phyloP scores from a whole-genome alignment of 225 moss, liverwort and hornwort genomes.

The Rhytidiadelphus loreus region DNA sequence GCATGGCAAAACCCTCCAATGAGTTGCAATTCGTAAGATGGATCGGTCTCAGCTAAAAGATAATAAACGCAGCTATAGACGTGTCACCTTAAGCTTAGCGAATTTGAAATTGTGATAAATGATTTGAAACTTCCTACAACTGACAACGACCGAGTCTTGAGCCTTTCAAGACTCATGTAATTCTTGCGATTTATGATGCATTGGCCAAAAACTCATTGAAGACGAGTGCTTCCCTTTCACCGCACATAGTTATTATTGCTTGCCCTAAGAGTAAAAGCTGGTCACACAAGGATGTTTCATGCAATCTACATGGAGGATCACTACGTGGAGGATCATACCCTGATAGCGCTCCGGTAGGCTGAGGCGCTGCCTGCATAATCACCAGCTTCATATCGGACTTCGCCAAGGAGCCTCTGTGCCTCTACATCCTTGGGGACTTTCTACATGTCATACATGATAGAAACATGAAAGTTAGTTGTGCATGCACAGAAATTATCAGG shows the following conservation, averaged over 20 bases:
- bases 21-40: not conserved
- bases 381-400: constrained; percentile 70
- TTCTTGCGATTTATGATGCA: not conserved
- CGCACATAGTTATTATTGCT: not conserved
- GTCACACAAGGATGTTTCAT: not conserved
- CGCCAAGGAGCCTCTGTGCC: constrained; percentile 75
- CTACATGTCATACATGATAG: constrained; percentile 20
- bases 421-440: constrained; percentile 66
- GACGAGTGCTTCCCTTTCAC: not conserved
- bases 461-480: not conserved
- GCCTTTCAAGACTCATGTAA: not conserved
- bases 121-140: not conserved
- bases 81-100: not conserved
- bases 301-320: no score
- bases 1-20: not conserved
- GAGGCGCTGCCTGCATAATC: constrained; percentile 64
- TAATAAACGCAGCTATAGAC: not conserved
- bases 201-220: not conserved
- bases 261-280: not conserved
- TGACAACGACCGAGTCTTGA: not conserved
- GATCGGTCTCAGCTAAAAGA: not conserved
- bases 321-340: constrained; percentile 27
- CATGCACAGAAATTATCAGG: not conserved
- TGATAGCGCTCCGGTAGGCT: constrained; percentile 63
- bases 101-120: not conserved